These are phyloP conservation scores for Talaromyces funiculosus DNA, from an alignment of 2,329 filamentous ascomycete species.

Conservation along the genomic window DNA sequence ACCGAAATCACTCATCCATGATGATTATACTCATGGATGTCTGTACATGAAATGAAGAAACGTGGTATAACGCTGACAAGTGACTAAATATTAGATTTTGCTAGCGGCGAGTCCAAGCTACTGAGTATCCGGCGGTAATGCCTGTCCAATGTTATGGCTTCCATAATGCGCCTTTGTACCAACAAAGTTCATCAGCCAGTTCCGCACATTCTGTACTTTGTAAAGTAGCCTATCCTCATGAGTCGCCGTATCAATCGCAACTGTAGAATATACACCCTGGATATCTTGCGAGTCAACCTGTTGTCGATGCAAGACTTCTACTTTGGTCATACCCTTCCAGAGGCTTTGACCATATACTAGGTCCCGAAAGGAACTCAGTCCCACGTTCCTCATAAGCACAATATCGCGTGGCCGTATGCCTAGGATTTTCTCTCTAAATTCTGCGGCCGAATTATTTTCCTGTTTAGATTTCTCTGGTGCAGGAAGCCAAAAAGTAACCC, in stretches of 20 bases:
- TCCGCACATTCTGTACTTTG: constrained; percentile 62
- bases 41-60: too few species aligned
- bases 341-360: constrained; percentile 82
- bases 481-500: constrained; percentile 75
- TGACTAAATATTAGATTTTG: background rate
- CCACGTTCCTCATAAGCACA: constrained; percentile 72
- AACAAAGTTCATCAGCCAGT: constrained; percentile 72
- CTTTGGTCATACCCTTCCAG: constrained; percentile 61
- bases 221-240: constrained; percentile 47
- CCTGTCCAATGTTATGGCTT: constrained; percentile 16
- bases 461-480: constrained; percentile 20
- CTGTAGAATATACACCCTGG: constrained; percentile 53
- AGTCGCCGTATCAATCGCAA: constrained; percentile 40
- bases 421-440: constrained; percentile 32
- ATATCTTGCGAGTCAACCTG: constrained; percentile 48
- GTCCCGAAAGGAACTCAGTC: constrained; percentile 66
- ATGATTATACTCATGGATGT: too few species aligned
- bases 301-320: constrained; percentile 60
- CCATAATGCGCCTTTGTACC: constrained; percentile 32
- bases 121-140: constrained; percentile 38
- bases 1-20: background rate
- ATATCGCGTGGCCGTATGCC: constrained; percentile 66
- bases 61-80: background rate
- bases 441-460: constrained; percentile 22
- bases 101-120: constrained; percentile 10